Base-by-base conservation (phyloP, 352 stramenopile genomes). In the Phytophthora multivora region DNA sequence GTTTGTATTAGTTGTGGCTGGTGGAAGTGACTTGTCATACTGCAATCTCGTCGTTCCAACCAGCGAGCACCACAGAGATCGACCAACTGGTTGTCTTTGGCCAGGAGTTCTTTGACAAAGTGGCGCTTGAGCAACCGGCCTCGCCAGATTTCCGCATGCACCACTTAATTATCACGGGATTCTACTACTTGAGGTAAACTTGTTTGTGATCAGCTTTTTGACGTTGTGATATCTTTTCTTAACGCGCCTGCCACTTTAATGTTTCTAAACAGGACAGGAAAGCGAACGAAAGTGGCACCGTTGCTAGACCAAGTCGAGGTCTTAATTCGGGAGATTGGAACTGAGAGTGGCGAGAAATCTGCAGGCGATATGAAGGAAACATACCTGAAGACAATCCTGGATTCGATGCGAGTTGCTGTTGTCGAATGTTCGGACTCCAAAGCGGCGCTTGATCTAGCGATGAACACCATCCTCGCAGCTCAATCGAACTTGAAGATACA, bases 1-100 rank as follows among this genome's bases (percentile, higher is more conserved):
- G 8, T 7, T 30, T 19, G 31, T 25, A 8, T 15, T 8, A 93
- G 84, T 58, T 86, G 21, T 93, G 84, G 84, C 52, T 93, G 7
- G 66, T 89, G 18, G 80, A 89, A 43, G 47, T 88, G 30, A 80
- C 77, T 6, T 89, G 71, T 38, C 84, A 91, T 21, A 73, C 75
- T 10, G 69, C 73, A 4, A 77, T 78, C 1, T 79, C 67, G n/a
- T 82, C 80, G 2, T 70, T 77, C 38, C 59, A 76, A 7, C 65
- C 71, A 19, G 40, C 50, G 21, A 55, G 25, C 3, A 56, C 45
- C 7, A 42, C 19, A 16, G 80, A 83, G n/a, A 68, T 71, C 18
- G 15, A 26, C 1, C 68, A 79, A 23, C 51, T 81, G 13, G 62
- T 90, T 21, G 48, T 69, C 11, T 79, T 85, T 57, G 75, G 72